These are phyloP conservation scores for Dothistroma septosporum DNA, from an alignment of 2,329 filamentous ascomycete genomes.

Conservation along the genomic window DNA sequence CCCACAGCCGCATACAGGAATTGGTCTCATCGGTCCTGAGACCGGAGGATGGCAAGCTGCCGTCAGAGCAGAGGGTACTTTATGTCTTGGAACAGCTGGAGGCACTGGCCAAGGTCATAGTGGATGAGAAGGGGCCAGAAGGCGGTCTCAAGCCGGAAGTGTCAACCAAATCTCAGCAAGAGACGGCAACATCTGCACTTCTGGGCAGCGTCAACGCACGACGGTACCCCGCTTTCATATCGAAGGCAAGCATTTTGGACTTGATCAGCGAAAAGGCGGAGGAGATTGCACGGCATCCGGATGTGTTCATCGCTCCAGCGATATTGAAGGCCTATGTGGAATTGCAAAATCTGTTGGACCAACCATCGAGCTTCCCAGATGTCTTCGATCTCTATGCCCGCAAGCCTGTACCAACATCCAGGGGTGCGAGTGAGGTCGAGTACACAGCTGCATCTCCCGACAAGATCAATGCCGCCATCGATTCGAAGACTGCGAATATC, in stretches of 20 bases:
- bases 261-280: constrained; percentile 58
- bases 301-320: constrained; percentile 72
- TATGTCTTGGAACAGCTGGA: constrained; percentile 34
- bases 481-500: constrained; percentile 62
- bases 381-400: constrained; percentile 77
- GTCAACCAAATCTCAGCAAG: constrained; percentile 9
- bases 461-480: constrained; percentile 63
- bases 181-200: constrained; percentile 52
- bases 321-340: constrained; percentile 71
- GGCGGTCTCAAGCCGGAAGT: neutral
- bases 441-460: constrained; percentile 61
- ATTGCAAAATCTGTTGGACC: constrained; percentile 68
- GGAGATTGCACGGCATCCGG: constrained; percentile 65
- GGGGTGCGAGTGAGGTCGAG: constrained; percentile 43
- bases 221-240: constrained; percentile 31
- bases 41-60: constrained; percentile 22
- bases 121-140: constrained; percentile 20
- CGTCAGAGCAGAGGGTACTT: constrained; percentile 30
- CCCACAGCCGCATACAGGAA: constrained; percentile 29
- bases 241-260: constrained; percentile 36
- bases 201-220: constrained; percentile 45
- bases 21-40: constrained; percentile 26
- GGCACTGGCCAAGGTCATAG: constrained; percentile 24
- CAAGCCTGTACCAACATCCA: constrained; percentile 65
- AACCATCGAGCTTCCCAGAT: constrained; percentile 71